These are phyloP conservation scores for Sclerotinia nivalis DNA, from an alignment of 2,329 filamentous ascomycete genomes.

Conservation along the genomic window DNA sequence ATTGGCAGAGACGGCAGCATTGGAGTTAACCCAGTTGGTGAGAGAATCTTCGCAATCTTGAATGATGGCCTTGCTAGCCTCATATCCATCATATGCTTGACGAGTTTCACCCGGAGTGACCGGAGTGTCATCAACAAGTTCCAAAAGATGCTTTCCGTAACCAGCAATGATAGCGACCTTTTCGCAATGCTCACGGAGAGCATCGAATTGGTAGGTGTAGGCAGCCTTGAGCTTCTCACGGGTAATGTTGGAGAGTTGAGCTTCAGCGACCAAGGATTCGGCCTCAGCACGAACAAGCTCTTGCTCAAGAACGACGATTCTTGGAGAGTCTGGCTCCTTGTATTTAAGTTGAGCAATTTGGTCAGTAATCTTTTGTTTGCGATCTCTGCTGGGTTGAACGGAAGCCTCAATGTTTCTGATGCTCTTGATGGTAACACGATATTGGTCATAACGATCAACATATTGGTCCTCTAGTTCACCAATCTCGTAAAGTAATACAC, in stretches of 20 bases:
- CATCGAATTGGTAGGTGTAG: constrained; percentile 97
- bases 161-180: constrained; percentile 98
- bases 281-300: constrained; percentile 97
- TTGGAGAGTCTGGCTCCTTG: constrained; percentile 98
- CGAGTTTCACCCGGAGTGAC: constrained; percentile 97
- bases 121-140: constrained; percentile 93
- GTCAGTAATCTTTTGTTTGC: constrained; percentile 99
- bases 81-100: constrained; percentile 94
- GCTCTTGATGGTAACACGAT: constrained; percentile 98
- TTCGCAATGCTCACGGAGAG: constrained; percentile 94
- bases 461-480: constrained; percentile 96
- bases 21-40: constrained; percentile 93
- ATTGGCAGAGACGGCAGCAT: constrained; percentile 83
- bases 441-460: constrained; percentile 98
- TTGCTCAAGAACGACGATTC: constrained; percentile 96
- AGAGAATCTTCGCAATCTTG: constrained; percentile 98
- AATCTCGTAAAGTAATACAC: constrained; percentile 89
- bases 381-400: constrained; percentile 95
- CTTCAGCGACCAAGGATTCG: constrained; percentile 97
- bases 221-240: constrained; percentile 99
- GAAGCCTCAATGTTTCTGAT: constrained; percentile 99
- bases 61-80: constrained; percentile 97
- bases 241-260: constrained; percentile 98
- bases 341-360: constrained; percentile 99
- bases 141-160: constrained; percentile 96